Base-by-base conservation (phyloP, 306 rosid genomes). In the Chamaecrista fasciculata region DNA sequence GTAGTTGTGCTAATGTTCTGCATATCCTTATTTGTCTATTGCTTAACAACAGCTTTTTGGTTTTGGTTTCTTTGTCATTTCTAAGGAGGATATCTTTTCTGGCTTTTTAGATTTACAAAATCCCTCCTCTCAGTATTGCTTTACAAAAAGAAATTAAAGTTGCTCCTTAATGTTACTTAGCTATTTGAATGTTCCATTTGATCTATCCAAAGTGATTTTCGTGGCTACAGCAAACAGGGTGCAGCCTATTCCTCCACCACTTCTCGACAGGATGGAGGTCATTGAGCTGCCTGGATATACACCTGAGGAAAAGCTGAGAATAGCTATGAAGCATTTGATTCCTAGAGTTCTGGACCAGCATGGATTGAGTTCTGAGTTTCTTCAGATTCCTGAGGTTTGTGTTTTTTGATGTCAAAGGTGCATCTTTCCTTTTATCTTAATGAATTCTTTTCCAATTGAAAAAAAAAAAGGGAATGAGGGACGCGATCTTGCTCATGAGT, bases 201-300 rank as follows among this genome's bases (percentile, higher is more conserved):
- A 94, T 89, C 97, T 94, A 72, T 90, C 98, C 67, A 90, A 85
- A 81, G 92, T 90, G 40, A 71, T 94, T 71, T 94, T 94, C 69
- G 97, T 94, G 84, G 90, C 98, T 71, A 94, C 98, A 25, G 98
- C 98, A 71, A 94, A 94, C 78, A 89, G 92, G 78, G 80, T 81
- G 34, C 98, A 90, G 65, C 98, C 94, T 18, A 90, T 94, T 73
- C 97, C 98, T 52, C 95, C 98, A 28, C 71, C 98, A 68, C 97
- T 94, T 66, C 83, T 88, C 67, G 98, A 94, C 81, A 85, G 98
- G 89, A 94, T 94, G 98, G 98, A 94, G 84, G 96, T 94, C 78
- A 94, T 94, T 63, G 98, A 94, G 84, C 82, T 94, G 82, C 98
- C 98, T 67, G 98, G 98, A 63, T 94, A 90, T 76, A 94, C 97